Percentiles rank a stretch among this genome's conserved stretches.
These are phyloP conservation scores for Hypomontagnella submonticulosa DNA, from an alignment of 495 filamentous ascomycete species.

Conservation along the genomic window DNA sequence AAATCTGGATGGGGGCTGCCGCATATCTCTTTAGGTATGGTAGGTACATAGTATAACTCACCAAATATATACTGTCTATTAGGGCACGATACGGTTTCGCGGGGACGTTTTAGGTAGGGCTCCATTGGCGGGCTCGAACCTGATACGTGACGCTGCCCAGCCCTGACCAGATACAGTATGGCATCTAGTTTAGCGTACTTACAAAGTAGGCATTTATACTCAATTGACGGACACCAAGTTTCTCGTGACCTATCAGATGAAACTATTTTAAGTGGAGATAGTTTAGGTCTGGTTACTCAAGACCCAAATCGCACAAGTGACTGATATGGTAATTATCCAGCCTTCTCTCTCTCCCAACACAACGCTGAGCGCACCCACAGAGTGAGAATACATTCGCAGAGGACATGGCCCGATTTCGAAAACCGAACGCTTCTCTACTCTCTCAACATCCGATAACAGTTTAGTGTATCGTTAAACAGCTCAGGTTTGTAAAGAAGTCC, in stretches of 20 bases:
- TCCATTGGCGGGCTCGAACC: slow-evolving; percentile 20
- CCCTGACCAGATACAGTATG: slow-evolving; percentile 28
- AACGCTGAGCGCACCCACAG: neutral
- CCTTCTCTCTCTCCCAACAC: neutral
- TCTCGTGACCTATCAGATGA: slow-evolving; percentile 16
- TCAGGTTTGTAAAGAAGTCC: neutral
- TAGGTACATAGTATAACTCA: neutral
- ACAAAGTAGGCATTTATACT: slow-evolving; percentile 7
- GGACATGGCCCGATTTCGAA: neutral
- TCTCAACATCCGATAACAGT: neutral
- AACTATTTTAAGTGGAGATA: slow-evolving; percentile 19
- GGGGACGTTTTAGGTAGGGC: slow-evolving; percentile 17
- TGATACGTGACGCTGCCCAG: slow-evolving; percentile 33
- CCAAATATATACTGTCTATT: slow-evolving; percentile 9
- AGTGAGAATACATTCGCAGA: neutral
- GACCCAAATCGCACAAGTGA: slow-evolving; percentile 14
- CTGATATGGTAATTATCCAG: neutral
- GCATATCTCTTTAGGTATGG: neutral
- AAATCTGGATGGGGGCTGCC: too few relatives aligned
- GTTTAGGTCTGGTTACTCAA: neutral
- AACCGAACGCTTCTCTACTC: neutral
- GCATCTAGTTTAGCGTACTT: slow-evolving; percentile 20
- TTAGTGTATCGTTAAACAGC: slow-evolving; percentile 5
- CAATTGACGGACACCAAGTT: slow-evolving; percentile 4
- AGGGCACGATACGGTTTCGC: slow-evolving; percentile 26